Evolutionary conservation across 2,329 filamentous ascomycete species (phyloP), one percentile per base, ranked within the genome.

Genomic region (Rutstroemia sydowiana): DNA sequence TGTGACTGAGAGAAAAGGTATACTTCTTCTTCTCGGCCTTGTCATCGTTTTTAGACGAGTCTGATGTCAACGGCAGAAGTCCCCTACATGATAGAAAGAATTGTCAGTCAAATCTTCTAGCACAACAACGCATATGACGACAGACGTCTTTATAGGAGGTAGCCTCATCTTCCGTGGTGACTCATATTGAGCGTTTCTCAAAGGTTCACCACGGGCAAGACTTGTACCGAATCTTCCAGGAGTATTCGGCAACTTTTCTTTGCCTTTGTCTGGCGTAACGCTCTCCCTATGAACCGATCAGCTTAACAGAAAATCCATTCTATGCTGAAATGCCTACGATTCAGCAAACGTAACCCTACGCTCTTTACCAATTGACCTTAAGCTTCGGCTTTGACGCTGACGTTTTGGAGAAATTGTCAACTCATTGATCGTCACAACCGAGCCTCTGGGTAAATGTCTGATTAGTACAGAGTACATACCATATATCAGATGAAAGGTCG

Each of bases 341-440:
- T 45, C 31, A 14, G 34, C 23, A 26, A 21, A 21, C 20, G 42
- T 5, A 21, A 6, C 31, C 21, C 11, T 14, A n/a, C 20, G 30
- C 14, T 10, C 18, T 8, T 37, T 30, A 4, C 14, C 11, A 14
- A 39, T 39, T 4, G 16, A 21, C 36, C 6, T 26, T 4, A 37
- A 6, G 5, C 9, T 18, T 28, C 16, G 31, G 10, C 10, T 16
- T 9, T 23, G 34, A 14, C 48, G 21, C 8, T 39, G 48, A 10
- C 48, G 41, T 23, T 51, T 51, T 51, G 48, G 48, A 9, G 48
- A 51, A 30, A 50, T 21, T 36, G 45, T n/a, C 11, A 21, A 21
- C 3, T 45, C 34, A 6, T 37, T 21, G 13, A n/a, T 37, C 9
- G 16, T 11, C 13, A 39, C 36, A 37, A n/a, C 36, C 21, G 14